Conservation (phyloP, 352 stramenopile species). For the Globisporangium lucens region DNA sequence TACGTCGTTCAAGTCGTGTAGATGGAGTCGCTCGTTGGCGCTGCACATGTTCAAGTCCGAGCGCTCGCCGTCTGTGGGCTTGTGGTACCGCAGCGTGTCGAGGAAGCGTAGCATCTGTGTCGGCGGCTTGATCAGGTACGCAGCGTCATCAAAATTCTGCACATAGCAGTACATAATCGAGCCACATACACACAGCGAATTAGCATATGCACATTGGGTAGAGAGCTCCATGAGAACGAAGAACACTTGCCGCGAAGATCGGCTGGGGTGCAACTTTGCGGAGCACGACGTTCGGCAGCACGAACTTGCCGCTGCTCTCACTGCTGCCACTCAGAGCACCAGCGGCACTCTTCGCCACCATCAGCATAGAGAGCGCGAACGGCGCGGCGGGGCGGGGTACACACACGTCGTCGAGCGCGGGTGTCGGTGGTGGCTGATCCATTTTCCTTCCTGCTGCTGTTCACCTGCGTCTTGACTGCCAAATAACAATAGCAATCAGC, state of each 20-base stretch:
- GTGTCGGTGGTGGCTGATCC: conserved; percentile 14
- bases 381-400: conserved; percentile 25
- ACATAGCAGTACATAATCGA: neutral
- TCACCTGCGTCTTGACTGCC: neutral
- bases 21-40: conserved; percentile 61
- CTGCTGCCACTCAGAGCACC: neutral
- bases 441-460: neutral
- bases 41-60: conserved; percentile 67
- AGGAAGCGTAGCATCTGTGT: conserved; percentile 83
- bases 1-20: conserved; percentile 82
- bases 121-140: conserved; percentile 62
- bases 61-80: conserved; percentile 70
- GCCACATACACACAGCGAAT: neutral
- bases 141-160: conserved; percentile 74
- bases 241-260: conserved; percentile 60
- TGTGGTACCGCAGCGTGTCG: conserved; percentile 82
- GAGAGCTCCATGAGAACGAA: neutral
- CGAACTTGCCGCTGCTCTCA: conserved; percentile 25
- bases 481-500: neutral
- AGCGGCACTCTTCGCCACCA: conserved; percentile 13
- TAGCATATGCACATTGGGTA: neutral
- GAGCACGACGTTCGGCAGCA: conserved; percentile 50
- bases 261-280: conserved; percentile 68
- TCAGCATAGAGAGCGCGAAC: conserved; percentile 35
- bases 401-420: neutral